phyloP scores from a whole-genome alignment of 1,139 yeast genomes.

The Kodamaea fungicola region DNA sequence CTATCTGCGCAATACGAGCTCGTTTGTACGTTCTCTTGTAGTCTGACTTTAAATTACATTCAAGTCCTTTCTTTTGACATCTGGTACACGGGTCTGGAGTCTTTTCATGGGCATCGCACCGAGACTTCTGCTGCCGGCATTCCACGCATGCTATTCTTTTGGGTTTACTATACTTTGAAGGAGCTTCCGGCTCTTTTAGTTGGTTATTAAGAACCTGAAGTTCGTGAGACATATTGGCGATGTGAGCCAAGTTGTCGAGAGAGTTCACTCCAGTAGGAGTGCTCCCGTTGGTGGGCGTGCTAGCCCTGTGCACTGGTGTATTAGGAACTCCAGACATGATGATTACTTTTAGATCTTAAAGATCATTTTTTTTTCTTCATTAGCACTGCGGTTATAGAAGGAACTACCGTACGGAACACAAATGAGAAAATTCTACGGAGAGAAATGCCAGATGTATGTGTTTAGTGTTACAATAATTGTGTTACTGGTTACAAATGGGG shows the following conservation, averaged over 20 bases:
- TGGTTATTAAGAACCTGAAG: conserved; percentile 30
- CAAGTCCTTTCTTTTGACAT: conserved; percentile 65
- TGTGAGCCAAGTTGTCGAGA: conserved; percentile 42
- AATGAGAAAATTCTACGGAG: too few relatives aligned
- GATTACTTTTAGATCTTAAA: too few relatives aligned
- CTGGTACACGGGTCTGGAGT: conserved; percentile 83
- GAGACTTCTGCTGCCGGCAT: conserved; percentile 90
- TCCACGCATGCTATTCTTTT: conserved; percentile 89
- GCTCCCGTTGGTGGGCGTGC: not conserved
- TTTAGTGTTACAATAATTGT: too few relatives aligned
- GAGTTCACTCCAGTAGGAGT: not conserved
- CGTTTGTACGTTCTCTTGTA: conserved; percentile 88
- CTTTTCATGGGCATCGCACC: conserved; percentile 79
- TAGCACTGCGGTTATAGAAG: too few relatives aligned
- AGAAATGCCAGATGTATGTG: too few relatives aligned
- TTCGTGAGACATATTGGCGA: conserved; percentile 46
- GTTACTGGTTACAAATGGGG: too few relatives aligned
- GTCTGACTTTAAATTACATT: conserved; percentile 72
- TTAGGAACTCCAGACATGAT: not conserved
- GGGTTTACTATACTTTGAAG: conserved; percentile 20
- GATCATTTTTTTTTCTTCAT: too few relatives aligned
- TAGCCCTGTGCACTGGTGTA: not conserved
- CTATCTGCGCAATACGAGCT: conserved; percentile 80
- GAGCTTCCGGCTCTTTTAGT: conserved; percentile 15
- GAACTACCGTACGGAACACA: too few relatives aligned